Base-by-base conservation (phyloP, 306 rosid species). In the Dryas alaskensis region DNA sequence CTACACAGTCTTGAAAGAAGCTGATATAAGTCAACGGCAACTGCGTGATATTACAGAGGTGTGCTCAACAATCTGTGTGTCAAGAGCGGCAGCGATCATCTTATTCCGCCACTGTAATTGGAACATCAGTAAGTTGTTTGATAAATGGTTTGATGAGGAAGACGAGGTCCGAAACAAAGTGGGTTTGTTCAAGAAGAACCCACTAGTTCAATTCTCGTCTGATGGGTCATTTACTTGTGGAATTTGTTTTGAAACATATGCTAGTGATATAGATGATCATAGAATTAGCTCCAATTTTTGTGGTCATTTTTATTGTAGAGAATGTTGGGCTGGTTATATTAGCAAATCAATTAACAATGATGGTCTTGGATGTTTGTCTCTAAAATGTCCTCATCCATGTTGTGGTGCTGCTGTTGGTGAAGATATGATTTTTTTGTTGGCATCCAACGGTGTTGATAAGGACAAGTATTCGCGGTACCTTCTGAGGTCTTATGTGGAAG, bases 91-190 rank as follows among this genome's bases (percentile, higher is more conserved):
- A 40, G 86, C 97, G 1, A 83, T 82, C 84, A 81, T 83, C 72
- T 67, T 87, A 51, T 92, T 92, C 74, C 93, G 93, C 50, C 85
- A 87, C 78, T 86, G 83, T 69, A 86, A 84, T 76, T 92, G 97
- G 96, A 89, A 82, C 61, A 85, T 86, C 27, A 87, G 85, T 74
- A 87, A 83, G 66, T 84, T 92, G 60, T 88, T 83, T 40, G 97
- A 92, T 74, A 85, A 82, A 40, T 92, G 97, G 97, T 92, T 92
- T 78, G 90, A 87, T 70, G 87, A 92, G 48, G 96, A 92, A 84
- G 78, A 72, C 57, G 58, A 53, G 67, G 96, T 87, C 45, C 80
- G 96, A 44, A 83, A 76, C 69, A 43, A 63, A 49, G 86, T 87
- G 80, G 97, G 96, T 70, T 86, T 92, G 82, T 82, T 87, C 83